Evolutionary conservation across 164 flowering plant species (phyloP).

Genomic region (Paratinospora sagittata): DNA sequence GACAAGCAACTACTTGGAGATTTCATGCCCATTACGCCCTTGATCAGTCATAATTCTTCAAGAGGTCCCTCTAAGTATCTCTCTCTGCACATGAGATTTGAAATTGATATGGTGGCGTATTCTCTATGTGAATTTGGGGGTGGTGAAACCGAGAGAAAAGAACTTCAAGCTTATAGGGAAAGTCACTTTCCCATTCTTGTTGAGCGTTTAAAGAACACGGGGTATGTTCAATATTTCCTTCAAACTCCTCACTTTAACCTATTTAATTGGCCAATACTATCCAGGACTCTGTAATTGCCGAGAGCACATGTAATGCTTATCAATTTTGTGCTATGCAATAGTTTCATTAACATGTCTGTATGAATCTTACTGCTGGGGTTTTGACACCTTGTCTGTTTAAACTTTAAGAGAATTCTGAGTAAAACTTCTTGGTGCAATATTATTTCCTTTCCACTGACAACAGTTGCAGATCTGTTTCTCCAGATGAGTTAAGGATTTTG

Average conservation of each 20-base stretch:
- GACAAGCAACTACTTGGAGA: constrained; percentile 72
- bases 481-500: constrained; percentile 49
- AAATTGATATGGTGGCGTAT: constrained; percentile 95
- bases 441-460: not conserved
- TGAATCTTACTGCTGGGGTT: not conserved
- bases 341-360: not conserved
- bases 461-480: constrained; percentile 51
- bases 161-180: constrained; percentile 79
- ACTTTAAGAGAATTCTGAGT: not conserved
- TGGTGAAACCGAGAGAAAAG: constrained; percentile 67
- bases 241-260: not conserved
- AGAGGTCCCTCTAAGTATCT: constrained; percentile 51
- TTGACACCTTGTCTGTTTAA: not conserved
- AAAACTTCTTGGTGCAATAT: not conserved
- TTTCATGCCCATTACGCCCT: constrained; percentile 34
- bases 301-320: not conserved
- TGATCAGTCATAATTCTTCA: constrained; percentile 18
- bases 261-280: not conserved
- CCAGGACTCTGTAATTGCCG: not conserved
- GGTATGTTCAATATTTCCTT: constrained; percentile 31
- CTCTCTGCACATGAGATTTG: constrained; percentile 92
- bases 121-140: constrained; percentile 95
- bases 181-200: constrained; percentile 73
- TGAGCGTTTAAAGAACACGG: constrained; percentile 52
- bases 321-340: not conserved